Evolutionary conservation across 345 rosid species (phyloP).

Genomic region (Eucalyptus guilfoylei): DNA sequence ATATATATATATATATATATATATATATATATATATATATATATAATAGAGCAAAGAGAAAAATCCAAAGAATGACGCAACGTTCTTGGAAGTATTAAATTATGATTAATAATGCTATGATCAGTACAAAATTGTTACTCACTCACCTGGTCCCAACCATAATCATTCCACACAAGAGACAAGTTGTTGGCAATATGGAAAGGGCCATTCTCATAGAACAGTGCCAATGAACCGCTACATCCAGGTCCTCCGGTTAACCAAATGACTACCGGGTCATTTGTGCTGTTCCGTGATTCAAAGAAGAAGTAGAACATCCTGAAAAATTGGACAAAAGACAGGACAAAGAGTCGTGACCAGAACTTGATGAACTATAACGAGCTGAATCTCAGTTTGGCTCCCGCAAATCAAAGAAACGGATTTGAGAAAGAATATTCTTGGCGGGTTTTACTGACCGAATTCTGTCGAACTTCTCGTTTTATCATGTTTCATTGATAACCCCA

Average conservation of each 20-base stretch:
- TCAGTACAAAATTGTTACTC: not conserved
- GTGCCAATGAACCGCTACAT: conserved; percentile 70
- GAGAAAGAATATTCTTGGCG: not conserved
- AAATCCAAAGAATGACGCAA: not conserved
- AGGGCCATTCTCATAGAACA: conserved; percentile 92
- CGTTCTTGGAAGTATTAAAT: not conserved
- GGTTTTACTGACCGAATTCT: not conserved
- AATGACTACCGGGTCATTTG: conserved; percentile 61
- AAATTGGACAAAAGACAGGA: not conserved
- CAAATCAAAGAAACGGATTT: not conserved
- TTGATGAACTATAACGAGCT: not conserved
- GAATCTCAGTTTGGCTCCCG: not conserved
- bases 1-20: no score
- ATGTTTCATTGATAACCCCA: not conserved
- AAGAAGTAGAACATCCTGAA: conserved; percentile 22
- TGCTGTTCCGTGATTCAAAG: conserved; percentile 55
- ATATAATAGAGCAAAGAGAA: not conserved
- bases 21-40: no score
- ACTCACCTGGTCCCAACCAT: conserved; percentile 77
- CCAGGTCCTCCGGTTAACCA: conserved; percentile 97
- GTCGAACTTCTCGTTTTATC: not conserved
- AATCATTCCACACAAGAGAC: conserved; percentile 72
- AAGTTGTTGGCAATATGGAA: conserved; percentile 34
- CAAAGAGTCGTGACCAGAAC: not conserved
- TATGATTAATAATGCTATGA: not conserved